Base-by-base conservation (phyloP, 2,329 filamentous ascomycete species). In the Penicillium sp. region DNA sequence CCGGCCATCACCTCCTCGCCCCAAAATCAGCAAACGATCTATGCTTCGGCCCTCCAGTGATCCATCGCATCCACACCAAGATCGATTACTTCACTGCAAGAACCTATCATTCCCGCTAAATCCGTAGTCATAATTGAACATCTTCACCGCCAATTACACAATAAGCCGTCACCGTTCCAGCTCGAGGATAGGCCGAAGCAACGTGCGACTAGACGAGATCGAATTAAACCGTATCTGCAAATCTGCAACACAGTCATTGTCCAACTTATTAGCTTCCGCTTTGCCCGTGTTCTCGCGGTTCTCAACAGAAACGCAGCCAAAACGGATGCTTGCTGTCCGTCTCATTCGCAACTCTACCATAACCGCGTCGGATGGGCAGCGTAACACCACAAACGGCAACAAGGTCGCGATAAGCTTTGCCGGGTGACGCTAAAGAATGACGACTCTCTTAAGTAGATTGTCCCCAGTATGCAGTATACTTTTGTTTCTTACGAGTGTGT, bases 301-400 rank as follows among this genome's bases (percentile, higher is more conserved):
- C 32, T 39, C 51, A 51, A 28, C 32, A 40, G 49, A 49, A 36
- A 53, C 51, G 44, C 49, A 53, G 29, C 46, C 48, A 49, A 49
- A 46, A 33, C 49, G 48, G 49, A 51, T 36, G 38, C 27, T 43
- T 37, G 33, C 11, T 37, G 38, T 46, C 49, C 46, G 45, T 46
- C 39, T 45, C 41, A 50, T 47, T 28, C 27, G 46, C 29, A 39
- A 50, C 39, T 39, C 33, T 27, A 50, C 29, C 28, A 48, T 38
- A 52, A 47, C 50, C 48, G 44, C 47, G 47, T 44, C 43, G 43
- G 24, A 13, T 35, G 47, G 47, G 47, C 47, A 49, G 47, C 47
- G 43, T 46, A 46, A 42, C 9, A 72, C 3, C 75, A 53, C 0
- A 62, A 60, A 60, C 79, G 81, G 76, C 76, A 80, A 9, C 35